These are phyloP conservation scores for Fusarium sp. DNA, from an alignment of 2,329 filamentous ascomycete genomes.

Conservation along the genomic window DNA sequence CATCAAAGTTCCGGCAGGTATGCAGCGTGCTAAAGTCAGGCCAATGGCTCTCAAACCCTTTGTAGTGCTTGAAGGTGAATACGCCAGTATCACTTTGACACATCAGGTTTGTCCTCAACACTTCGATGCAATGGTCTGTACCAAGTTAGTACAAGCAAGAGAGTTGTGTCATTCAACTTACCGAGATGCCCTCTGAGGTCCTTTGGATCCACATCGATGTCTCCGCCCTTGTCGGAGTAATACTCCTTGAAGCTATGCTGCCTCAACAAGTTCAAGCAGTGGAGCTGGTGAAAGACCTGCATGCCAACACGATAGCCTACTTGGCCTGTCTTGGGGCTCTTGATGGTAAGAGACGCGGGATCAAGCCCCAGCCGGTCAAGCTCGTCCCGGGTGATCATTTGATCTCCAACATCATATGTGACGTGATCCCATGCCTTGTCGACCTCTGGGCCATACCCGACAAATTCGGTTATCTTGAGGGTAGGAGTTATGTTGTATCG, in stretches of 20 bases:
- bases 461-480: slow-evolving; percentile 60
- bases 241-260: slow-evolving; percentile 64
- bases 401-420: slow-evolving; percentile 65
- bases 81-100: slow-evolving; percentile 67
- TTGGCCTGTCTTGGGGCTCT: slow-evolving; percentile 66
- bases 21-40: slow-evolving; percentile 66
- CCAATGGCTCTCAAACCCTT: slow-evolving; percentile 63
- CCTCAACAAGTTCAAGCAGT: slow-evolving; percentile 62
- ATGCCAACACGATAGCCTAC: slow-evolving; percentile 70
- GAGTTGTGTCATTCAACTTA: background rate
- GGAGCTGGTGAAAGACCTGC: slow-evolving; percentile 67
- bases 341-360: slow-evolving; percentile 66
- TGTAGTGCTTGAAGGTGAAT: slow-evolving; percentile 64
- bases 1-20: slow-evolving; percentile 66
- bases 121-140: slow-evolving; percentile 41
- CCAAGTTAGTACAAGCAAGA: background rate
- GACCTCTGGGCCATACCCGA: slow-evolving; percentile 67
- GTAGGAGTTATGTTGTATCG: slow-evolving; percentile 62
- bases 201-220: slow-evolving; percentile 55
- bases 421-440: slow-evolving; percentile 69
- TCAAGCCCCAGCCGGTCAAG: slow-evolving; percentile 65
- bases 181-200: slow-evolving; percentile 36
- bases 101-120: slow-evolving; percentile 58
- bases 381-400: slow-evolving; percentile 68
- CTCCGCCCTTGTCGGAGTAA: slow-evolving; percentile 60